phyloP scores from a whole-genome alignment of 768 basidiomycete species.

The Agaricus bisporus region DNA sequence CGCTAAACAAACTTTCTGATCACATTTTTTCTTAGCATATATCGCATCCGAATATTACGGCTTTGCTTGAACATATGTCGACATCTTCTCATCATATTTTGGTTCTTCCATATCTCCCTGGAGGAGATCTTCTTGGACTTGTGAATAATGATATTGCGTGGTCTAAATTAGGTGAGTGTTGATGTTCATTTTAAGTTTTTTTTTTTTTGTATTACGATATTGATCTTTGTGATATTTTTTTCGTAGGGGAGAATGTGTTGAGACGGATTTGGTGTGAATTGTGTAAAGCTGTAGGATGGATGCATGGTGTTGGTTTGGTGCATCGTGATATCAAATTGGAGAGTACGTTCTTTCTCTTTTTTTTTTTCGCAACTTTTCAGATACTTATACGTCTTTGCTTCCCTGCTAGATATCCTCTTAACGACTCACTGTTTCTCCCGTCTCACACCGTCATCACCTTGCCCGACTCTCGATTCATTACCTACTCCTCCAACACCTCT shows the following conservation, averaged over 20 bases:
- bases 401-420: conserved; percentile 64
- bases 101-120: conserved; percentile 68
- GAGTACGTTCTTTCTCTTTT: conserved; percentile 35
- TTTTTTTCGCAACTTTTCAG: background rate
- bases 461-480: conserved; percentile 24
- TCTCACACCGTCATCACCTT: conserved; percentile 16
- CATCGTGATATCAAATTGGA: conserved; percentile 92
- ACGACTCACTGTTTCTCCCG: conserved; percentile 35
- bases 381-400: background rate
- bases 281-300: conserved; percentile 75
- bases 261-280: conserved; percentile 73
- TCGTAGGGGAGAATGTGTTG: conserved; percentile 42
- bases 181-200: background rate
- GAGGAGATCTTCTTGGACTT: conserved; percentile 78
- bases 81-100: conserved; percentile 71
- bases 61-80: conserved; percentile 64
- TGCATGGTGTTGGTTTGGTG: conserved; percentile 80
- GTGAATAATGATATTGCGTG: conserved; percentile 52
- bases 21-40: too few relatives aligned
- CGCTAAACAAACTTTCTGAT: too few relatives aligned
- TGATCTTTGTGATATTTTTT: background rate
- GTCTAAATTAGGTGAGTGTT: conserved; percentile 28
- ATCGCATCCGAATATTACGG: conserved; percentile 75
- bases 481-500: conserved; percentile 46
- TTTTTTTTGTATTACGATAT: background rate